Conservation (phyloP, 208 protist genomes). For the Trypanosoma caninum region DNA sequence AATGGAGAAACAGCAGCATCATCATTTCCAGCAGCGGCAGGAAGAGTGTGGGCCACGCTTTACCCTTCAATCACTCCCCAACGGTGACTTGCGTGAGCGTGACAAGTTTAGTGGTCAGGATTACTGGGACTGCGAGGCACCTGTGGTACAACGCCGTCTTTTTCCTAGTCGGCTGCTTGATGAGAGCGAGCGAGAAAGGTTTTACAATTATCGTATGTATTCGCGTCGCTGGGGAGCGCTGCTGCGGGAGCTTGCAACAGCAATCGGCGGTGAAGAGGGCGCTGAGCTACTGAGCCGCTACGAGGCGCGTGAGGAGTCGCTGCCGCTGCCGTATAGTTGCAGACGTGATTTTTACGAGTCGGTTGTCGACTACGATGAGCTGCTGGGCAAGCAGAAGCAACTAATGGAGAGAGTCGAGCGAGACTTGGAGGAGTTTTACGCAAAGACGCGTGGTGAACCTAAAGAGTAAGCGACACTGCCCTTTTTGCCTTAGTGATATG, state of each 20-base stretch:
- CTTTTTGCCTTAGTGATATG: too few relatives aligned
- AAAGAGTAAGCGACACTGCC: background rate
- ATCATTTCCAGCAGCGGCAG: background rate
- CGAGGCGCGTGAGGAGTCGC: slow-evolving; percentile 6
- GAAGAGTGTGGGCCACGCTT: slow-evolving; percentile 25
- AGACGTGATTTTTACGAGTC: slow-evolving; percentile 27
- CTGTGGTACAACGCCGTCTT: background rate
- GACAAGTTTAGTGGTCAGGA: slow-evolving; percentile 25
- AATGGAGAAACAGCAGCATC: background rate
- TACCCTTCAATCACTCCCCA: slow-evolving; percentile 33
- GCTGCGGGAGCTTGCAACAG: slow-evolving; percentile 17
- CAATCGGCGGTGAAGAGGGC: slow-evolving; percentile 23
- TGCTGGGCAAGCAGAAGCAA: slow-evolving; percentile 21
- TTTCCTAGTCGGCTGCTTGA: slow-evolving; percentile 47
- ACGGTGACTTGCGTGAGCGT: slow-evolving; percentile 44
- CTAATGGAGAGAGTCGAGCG: slow-evolving; percentile 11
- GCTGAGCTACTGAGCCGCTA: slow-evolving; percentile 15
- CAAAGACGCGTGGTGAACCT: background rate
- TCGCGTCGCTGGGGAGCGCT: slow-evolving; percentile 35
- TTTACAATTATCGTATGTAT: slow-evolving; percentile 37
- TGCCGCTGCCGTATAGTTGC: slow-evolving; percentile 20
- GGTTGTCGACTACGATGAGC: slow-evolving; percentile 27
- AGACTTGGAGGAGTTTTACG: background rate
- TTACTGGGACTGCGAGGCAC: slow-evolving; percentile 28
- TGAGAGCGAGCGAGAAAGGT: slow-evolving; percentile 29